phyloP scores from a whole-genome alignment of 192 early-diverging fungal genomes.

The Linnemannia elongata region DNA sequence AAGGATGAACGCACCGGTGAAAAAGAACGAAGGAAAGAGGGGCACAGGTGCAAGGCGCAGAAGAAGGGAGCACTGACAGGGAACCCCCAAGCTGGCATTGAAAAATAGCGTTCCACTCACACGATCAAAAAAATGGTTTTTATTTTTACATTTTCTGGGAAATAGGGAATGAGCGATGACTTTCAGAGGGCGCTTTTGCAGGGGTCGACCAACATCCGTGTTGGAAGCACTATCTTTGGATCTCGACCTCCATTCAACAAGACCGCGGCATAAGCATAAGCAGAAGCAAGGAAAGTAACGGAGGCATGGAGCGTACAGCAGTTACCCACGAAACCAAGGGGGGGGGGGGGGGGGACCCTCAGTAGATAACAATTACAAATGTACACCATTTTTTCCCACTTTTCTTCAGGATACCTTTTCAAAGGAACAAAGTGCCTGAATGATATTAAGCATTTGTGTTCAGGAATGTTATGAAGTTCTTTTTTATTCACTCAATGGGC shows the following conservation, averaged over 20 bases:
- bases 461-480: too few relatives aligned
- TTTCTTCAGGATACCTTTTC: too few relatives aligned
- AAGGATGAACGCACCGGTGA: not conserved
- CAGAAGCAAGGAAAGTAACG: too few relatives aligned
- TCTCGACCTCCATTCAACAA: conserved; percentile 58
- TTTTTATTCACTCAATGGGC: too few relatives aligned
- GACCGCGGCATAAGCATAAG: conserved; percentile 7
- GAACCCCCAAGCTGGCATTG: not conserved
- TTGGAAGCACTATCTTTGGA: conserved; percentile 95
- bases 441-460: too few relatives aligned
- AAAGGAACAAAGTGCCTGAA: too few relatives aligned
- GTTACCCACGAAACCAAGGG: too few relatives aligned
- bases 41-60: not conserved
- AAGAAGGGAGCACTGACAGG: not conserved
- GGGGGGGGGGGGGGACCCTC: too few relatives aligned
- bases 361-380: too few relatives aligned
- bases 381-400: too few relatives aligned
- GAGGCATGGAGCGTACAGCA: too few relatives aligned
- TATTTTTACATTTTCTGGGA: not conserved
- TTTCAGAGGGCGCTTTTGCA: conserved; percentile 86
- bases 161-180: conserved; percentile 95
- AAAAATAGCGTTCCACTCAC: not conserved
- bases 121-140: not conserved
- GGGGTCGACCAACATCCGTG: conserved; percentile 94
- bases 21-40: not conserved